These are phyloP conservation scores for Neurospora sp. DNA, from an alignment of 495 filamentous ascomycete species.

Conservation along the genomic window DNA sequence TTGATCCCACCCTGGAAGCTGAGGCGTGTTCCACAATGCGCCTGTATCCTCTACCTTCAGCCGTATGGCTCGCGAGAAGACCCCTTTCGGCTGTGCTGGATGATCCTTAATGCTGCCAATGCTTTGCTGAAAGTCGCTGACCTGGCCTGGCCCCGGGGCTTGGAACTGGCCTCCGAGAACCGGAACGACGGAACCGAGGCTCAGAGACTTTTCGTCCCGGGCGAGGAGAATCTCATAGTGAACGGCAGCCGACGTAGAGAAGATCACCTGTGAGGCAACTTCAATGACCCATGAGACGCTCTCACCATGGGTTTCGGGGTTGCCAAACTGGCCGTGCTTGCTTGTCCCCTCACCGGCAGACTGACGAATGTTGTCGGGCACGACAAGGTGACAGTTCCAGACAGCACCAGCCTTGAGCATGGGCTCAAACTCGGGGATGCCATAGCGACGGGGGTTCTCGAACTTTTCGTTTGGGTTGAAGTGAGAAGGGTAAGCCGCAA, in stretches of 20 bases:
- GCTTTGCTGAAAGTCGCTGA: slow-evolving; percentile 60
- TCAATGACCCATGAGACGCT: slow-evolving; percentile 84
- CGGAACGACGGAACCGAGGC: slow-evolving; percentile 48
- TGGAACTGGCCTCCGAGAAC: slow-evolving; percentile 33
- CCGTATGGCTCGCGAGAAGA: slow-evolving; percentile 67
- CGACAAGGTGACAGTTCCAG: slow-evolving; percentile 66
- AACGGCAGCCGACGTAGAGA: slow-evolving; percentile 80
- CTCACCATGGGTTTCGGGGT: slow-evolving; percentile 28
- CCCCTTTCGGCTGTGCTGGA: slow-evolving; percentile 51
- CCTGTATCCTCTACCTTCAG: slow-evolving; percentile 78
- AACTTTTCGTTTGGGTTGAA: slow-evolving; percentile 72
- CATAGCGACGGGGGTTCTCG: slow-evolving; percentile 49
- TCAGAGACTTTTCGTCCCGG: slow-evolving; percentile 73
- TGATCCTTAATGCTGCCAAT: slow-evolving; percentile 32
- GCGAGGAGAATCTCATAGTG: slow-evolving; percentile 80
- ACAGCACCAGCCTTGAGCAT: slow-evolving; percentile 87
- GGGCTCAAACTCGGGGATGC: slow-evolving; percentile 82
- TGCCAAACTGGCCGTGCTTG: slow-evolving; percentile 25
- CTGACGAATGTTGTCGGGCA: slow-evolving; percentile 60
- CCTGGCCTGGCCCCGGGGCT: slow-evolving; percentile 48
- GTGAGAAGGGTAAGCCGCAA: slow-evolving; percentile 67
- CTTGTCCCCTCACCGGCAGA: slow-evolving; percentile 21
- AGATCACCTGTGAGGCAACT: slow-evolving; percentile 83
- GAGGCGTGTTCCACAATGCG: slow-evolving; percentile 80
- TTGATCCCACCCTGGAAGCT: slow-evolving; percentile 57